Conservation (phyloP, 768 basidiomycete genomes). For the Exsudoporus frostii region DNA sequence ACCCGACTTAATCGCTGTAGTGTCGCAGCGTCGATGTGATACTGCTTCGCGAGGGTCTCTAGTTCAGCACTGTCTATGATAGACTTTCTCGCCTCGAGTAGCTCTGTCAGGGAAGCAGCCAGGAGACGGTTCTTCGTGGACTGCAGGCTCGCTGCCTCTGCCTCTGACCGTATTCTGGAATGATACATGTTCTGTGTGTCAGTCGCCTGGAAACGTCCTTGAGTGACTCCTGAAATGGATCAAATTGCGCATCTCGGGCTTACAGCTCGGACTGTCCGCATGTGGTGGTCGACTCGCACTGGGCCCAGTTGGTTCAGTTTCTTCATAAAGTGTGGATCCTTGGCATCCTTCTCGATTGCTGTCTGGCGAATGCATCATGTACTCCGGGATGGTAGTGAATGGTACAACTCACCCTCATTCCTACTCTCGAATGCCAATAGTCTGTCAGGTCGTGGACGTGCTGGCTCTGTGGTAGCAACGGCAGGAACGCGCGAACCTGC, state of each 20-base stretch:
- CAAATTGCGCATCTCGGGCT: constrained; percentile 12
- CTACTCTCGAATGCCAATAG: constrained; percentile 50
- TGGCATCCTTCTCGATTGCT: constrained; percentile 65
- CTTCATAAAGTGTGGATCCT: constrained; percentile 67
- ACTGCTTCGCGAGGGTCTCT: constrained; percentile 48
- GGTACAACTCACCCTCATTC: constrained; percentile 40
- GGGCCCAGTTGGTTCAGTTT: constrained; percentile 64
- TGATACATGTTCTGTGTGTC: constrained; percentile 46
- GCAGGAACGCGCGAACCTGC: constrained; percentile 42
- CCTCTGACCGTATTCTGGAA: constrained; percentile 54
- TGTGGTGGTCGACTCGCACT: constrained; percentile 67
- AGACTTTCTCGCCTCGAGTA: constrained; percentile 64
- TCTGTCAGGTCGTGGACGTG: constrained; percentile 15
- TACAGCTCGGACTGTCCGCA: constrained; percentile 49
- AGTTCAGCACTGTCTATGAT: constrained; percentile 41
- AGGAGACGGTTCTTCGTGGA: constrained; percentile 52
- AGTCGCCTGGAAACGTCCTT: constrained; percentile 13
- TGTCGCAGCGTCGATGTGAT: constrained; percentile 51
- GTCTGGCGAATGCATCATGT: not conserved
- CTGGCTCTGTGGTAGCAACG: constrained; percentile 1
- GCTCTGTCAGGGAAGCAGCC: constrained; percentile 47
- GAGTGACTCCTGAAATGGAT: not conserved
- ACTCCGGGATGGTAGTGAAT: not conserved
- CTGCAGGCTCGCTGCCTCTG: constrained; percentile 42
- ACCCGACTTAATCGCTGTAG: constrained; percentile 51